phyloP scores from a whole-genome alignment of 2,329 filamentous ascomycete genomes.

The Stemphylium beticola region DNA sequence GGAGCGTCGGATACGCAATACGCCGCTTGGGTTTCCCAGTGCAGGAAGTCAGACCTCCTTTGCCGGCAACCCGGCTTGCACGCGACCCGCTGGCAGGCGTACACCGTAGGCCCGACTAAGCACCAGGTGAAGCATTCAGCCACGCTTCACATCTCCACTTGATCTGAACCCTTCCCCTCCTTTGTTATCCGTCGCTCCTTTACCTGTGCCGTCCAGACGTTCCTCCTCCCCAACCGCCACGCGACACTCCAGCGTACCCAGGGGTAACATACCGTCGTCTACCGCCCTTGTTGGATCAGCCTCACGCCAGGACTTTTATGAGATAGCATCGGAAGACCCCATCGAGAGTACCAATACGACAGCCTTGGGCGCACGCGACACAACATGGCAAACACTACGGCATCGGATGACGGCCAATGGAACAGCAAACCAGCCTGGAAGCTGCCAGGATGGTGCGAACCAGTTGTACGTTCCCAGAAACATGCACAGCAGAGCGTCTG shows the following conservation, averaged over 20 bases:
- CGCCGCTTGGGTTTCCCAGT: constrained; percentile 3
- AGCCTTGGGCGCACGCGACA: constrained; percentile 4
- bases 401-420: constrained; percentile 37
- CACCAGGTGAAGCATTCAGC: constrained; percentile 5
- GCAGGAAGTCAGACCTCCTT: constrained; percentile 13
- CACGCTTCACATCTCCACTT: constrained; percentile 2
- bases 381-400: constrained; percentile 21
- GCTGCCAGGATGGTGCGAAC: constrained; percentile 52
- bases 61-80: constrained; percentile 6
- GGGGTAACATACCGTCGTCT: not conserved
- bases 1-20: constrained; percentile 10
- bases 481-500: not conserved
- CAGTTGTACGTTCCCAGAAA: constrained; percentile 39
- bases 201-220: constrained; percentile 1
- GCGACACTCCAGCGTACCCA: not conserved
- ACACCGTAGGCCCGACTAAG: constrained; percentile 6
- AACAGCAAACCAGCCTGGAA: constrained; percentile 52
- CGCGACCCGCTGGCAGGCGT: constrained; percentile 9
- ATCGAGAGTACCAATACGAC: not conserved
- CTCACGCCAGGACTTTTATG: not conserved
- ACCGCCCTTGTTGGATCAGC: not conserved
- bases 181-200: constrained; percentile 6
- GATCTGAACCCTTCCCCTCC: constrained; percentile 1
- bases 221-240: not conserved
- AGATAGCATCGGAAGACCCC: not conserved